Evolutionary conservation across 208 protist genomes (phyloP).

Genomic region (Leishmania aethiopica): DNA sequence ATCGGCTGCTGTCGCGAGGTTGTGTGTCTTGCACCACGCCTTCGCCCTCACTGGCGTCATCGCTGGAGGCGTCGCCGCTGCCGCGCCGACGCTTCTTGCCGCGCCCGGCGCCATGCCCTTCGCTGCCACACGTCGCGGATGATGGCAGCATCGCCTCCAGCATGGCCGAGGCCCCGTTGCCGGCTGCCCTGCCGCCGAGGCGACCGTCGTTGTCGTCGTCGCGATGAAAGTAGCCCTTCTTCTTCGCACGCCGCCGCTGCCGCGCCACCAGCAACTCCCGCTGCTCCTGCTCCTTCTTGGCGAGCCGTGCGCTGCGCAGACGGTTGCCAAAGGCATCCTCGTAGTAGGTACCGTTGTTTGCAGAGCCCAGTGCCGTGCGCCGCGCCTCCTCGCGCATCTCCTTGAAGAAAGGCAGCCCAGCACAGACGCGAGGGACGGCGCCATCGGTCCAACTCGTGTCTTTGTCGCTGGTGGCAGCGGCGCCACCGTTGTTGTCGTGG

Average conservation of each 20-base stretch:
- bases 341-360: conserved; percentile 31
- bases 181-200: conserved; percentile 3
- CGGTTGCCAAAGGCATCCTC: conserved; percentile 76
- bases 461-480: background rate
- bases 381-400: conserved; percentile 46
- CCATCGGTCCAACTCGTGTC: conserved; percentile 9
- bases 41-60: background rate
- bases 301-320: conserved; percentile 76
- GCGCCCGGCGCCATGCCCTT: background rate
- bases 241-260: conserved; percentile 41
- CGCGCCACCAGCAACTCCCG: conserved; percentile 37
- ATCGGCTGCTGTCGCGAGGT: background rate
- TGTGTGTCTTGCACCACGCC: background rate
- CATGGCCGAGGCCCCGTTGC: conserved; percentile 12
- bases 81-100: conserved; percentile 1
- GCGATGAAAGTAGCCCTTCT: conserved; percentile 74
- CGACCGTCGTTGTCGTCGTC: conserved; percentile 14
- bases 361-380: conserved; percentile 38
- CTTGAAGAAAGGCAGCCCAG: conserved; percentile 42
- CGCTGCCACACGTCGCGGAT: background rate
- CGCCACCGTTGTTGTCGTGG: background rate
- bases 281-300: conserved; percentile 57
- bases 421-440: conserved; percentile 27
- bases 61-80: background rate
- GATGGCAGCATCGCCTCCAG: conserved; percentile 27